Base-by-base conservation (phyloP, 345 rosid species). In the Gossypium anomalum region DNA sequence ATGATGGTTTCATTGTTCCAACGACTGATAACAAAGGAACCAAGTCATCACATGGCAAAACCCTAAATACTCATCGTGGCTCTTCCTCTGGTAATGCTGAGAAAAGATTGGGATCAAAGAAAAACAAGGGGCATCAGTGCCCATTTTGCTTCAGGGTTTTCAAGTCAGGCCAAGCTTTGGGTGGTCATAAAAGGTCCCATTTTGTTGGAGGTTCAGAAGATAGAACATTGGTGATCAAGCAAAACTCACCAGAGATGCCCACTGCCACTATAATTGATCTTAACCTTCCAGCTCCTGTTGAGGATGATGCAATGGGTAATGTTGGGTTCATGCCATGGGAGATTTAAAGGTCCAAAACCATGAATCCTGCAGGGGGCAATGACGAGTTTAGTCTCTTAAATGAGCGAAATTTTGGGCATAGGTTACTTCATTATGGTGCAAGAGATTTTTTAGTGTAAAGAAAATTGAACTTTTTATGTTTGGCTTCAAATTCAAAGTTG, bases 181-280 rank as follows among this genome's bases (percentile, higher is more conserved):
- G 97, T 49, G 97, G 98, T 47, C 98, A 92, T 81, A 94, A 94
- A 88, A 87, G 98, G 85, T 92, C 98, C 81, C 98, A 94, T 83
- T 92, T 94, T 71, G 79, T 81, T 63, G 98, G 91, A 62, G 82
- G 85, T 63, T 84, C 80, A 9, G 89, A 85, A 56, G 87, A 85
- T 79, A 85, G 81, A 79, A 82, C 89, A 16, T 70, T 87, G 71
- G 89, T 85, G 77, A 81, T 89, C 44, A 82, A 80, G 78, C 87
- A 85, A 20, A 84, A 88, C 41, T 83, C 81, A 49, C 64, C 84
- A 59, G 83, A 86, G 27, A 81, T 88, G 81, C 61, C 85, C 34
- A 58, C 16, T 58, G 16, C 63, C 85, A 79, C 80, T 2, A 80
- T 88, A 67, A 86, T 94, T 7, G 98, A 94, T 87, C 97, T 94